phyloP scores from a whole-genome alignment of 352 stramenopile genomes.

The Hyaloperonospora brassicae region DNA sequence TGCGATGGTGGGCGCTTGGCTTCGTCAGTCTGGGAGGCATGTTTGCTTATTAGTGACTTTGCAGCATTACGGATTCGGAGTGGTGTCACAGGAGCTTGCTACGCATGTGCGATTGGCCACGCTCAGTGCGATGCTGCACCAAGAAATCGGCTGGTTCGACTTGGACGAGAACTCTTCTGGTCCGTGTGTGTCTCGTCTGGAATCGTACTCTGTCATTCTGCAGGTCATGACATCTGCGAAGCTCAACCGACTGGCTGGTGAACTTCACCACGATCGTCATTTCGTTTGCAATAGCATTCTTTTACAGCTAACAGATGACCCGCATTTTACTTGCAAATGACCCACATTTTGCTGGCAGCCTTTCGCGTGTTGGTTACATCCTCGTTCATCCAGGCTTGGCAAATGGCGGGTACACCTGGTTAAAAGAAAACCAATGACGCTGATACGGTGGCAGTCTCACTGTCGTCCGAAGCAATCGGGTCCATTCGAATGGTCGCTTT shows the following conservation, averaged over 20 bases:
- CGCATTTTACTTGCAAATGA: too few species aligned
- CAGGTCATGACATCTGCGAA: conserved; percentile 69
- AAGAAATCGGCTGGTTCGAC: conserved; percentile 84
- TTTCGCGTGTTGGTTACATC: conserved; percentile 27
- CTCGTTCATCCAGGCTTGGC: conserved; percentile 27
- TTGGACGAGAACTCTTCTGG: conserved; percentile 60
- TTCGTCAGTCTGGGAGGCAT: conserved; percentile 37
- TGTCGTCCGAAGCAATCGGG: conserved; percentile 36
- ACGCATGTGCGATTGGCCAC: conserved; percentile 41
- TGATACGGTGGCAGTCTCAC: conserved; percentile 35
- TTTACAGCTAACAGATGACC: conserved; percentile 54
- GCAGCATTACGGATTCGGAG: conserved; percentile 48
- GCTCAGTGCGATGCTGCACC: conserved; percentile 58
- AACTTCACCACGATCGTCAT: conserved; percentile 40
- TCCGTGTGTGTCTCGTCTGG: conserved; percentile 55
- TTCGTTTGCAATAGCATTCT: conserved; percentile 46
- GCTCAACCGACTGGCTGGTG: conserved; percentile 41
- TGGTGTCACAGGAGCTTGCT: conserved; percentile 49
- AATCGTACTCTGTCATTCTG: conserved; percentile 67
- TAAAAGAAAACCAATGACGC: conserved; percentile 51
- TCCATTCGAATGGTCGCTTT: conserved; percentile 51
- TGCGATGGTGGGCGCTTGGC: conserved; percentile 32
- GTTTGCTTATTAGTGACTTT: too few species aligned
- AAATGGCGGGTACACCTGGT: conserved; percentile 23
- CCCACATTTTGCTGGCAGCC: conserved; percentile 29